These are phyloP conservation scores for Eleusine indica DNA, from an alignment of 176 grass and related monocot species.

Conservation along the genomic window DNA sequence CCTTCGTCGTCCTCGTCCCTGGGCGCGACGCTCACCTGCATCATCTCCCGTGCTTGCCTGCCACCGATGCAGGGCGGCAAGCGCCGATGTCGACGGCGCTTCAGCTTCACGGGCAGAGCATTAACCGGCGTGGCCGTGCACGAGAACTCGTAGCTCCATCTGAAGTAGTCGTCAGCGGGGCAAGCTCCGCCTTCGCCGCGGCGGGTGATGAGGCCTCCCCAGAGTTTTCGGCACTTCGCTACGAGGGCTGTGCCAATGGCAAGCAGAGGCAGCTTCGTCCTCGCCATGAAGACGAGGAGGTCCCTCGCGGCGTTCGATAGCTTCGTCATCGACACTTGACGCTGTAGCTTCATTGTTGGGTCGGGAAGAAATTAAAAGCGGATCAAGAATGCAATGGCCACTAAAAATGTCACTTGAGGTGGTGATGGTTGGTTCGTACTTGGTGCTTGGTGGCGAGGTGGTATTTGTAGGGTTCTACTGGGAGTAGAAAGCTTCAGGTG, in stretches of 20 bases:
- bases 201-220: constrained; percentile 5
- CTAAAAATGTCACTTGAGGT: neutral
- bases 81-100: neutral
- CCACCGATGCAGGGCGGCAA: constrained; percentile 32
- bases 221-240: constrained; percentile 31
- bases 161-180: constrained; percentile 26
- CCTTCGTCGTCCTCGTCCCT: neutral
- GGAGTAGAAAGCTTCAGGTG: constrained; percentile 11
- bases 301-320: neutral
- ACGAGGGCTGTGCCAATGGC: neutral
- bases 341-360: constrained; percentile 5
- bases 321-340: neutral
- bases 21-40: neutral
- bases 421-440: neutral
- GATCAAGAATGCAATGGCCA: neutral
- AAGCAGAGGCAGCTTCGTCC: neutral
- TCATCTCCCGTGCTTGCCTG: constrained; percentile 31
- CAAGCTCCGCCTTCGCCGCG: neutral
- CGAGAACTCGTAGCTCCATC: constrained; percentile 46
- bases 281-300: constrained; percentile 3
- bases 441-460: neutral
- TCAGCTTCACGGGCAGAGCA: neutral
- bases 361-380: neutral
- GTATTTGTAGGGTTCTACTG: constrained; percentile 38
- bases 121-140: constrained; percentile 21